Evolutionary conservation across 2,329 filamentous ascomycete species (phyloP).

Genomic region (Alternaria sp.): DNA sequence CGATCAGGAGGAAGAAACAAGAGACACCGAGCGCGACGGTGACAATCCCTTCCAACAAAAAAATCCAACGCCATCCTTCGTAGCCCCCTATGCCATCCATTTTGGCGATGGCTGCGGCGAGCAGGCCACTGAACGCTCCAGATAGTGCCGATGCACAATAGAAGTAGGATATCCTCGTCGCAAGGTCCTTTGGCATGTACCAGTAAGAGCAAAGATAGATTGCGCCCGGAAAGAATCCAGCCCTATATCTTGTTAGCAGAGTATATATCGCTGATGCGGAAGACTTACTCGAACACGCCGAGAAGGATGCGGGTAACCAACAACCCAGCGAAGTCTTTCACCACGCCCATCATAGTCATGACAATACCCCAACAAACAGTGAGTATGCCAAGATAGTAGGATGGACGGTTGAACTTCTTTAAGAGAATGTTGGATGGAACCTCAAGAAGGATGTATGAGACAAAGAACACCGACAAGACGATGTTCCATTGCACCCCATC

Average conservation of each 20-base stretch:
- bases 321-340: constrained; percentile 33
- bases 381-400: constrained; percentile 43
- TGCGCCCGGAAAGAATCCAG: constrained; percentile 48
- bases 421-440: constrained; percentile 57
- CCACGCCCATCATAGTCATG: constrained; percentile 40
- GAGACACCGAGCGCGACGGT: constrained; percentile 39
- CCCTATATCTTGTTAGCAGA: constrained; percentile 11
- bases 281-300: constrained; percentile 34
- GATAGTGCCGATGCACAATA: constrained; percentile 53
- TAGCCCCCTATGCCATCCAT: constrained; percentile 54
- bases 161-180: constrained; percentile 47
- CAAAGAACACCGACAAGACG: constrained; percentile 68
- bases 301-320: constrained; percentile 31
- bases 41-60: constrained; percentile 53
- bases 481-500: constrained; percentile 53
- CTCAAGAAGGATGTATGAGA: constrained; percentile 50
- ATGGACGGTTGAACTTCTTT: constrained; percentile 42
- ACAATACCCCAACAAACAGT: constrained; percentile 38
- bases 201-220: constrained; percentile 47
- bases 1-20: constrained; percentile 42
- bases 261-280: no score
- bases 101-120: constrained; percentile 50
- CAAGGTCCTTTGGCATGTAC: constrained; percentile 50
- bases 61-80: constrained; percentile 56
- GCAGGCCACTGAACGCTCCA: constrained; percentile 54